Conservation (phyloP, 2,329 filamentous ascomycete species). For the Chrysosporium queenslandicum region DNA sequence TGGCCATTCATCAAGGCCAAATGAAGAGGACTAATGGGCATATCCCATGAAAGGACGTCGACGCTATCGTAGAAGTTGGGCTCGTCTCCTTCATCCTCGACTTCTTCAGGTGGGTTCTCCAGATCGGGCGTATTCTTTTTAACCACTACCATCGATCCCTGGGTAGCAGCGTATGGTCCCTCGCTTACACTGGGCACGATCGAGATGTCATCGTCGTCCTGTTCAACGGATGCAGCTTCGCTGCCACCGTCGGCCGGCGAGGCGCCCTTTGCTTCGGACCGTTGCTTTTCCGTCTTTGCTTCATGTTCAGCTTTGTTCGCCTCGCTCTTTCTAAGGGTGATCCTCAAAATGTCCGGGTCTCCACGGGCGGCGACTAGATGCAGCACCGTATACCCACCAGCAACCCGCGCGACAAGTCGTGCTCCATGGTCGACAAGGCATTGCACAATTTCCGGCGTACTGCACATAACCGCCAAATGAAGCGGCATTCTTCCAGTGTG, state of each 20-base stretch:
- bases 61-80: slow-evolving; percentile 70
- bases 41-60: slow-evolving; percentile 68
- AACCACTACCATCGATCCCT: slow-evolving; percentile 55
- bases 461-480: slow-evolving; percentile 62
- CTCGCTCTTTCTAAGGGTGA: slow-evolving; percentile 47
- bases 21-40: slow-evolving; percentile 62
- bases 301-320: slow-evolving; percentile 48
- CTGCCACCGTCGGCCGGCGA: slow-evolving; percentile 26
- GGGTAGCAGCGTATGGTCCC: slow-evolving; percentile 42
- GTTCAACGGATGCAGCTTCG: neutral
- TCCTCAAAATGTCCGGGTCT: slow-evolving; percentile 56
- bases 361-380: slow-evolving; percentile 69
- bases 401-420: slow-evolving; percentile 61
- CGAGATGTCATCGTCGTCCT: slow-evolving; percentile 18
- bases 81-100: slow-evolving; percentile 25
- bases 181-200: slow-evolving; percentile 33
- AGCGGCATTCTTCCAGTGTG: slow-evolving; percentile 70
- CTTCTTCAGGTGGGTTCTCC: slow-evolving; percentile 21
- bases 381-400: slow-evolving; percentile 71
- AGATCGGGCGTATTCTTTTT: slow-evolving; percentile 40
- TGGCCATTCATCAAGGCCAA: slow-evolving; percentile 68
- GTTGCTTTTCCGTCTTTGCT: slow-evolving; percentile 9
- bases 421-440: slow-evolving; percentile 62
- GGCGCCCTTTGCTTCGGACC: slow-evolving; percentile 43
- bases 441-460: slow-evolving; percentile 59